These are phyloP conservation scores for Boletus vinaceobasis DNA, from an alignment of 768 basidiomycete genomes.

Conservation along the genomic window DNA sequence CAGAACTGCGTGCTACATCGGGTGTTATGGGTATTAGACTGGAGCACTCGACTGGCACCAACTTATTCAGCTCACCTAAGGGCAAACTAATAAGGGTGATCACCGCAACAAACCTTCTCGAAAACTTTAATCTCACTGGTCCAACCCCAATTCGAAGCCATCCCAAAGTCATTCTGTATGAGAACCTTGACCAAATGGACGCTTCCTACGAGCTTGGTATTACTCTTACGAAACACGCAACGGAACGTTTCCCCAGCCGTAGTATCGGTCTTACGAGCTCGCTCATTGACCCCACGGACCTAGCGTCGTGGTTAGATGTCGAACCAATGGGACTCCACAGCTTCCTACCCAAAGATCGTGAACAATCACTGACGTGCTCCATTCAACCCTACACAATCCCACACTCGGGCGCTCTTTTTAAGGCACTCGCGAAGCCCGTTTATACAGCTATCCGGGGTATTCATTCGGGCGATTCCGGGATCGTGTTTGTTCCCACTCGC, in stretches of 20 bases:
- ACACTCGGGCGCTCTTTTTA: slow-evolving; percentile 82
- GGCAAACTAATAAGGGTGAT: slow-evolving; percentile 52
- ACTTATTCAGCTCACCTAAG: slow-evolving; percentile 35
- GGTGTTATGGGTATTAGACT: slow-evolving; percentile 38
- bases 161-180: slow-evolving; percentile 71
- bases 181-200: slow-evolving; percentile 83
- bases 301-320: slow-evolving; percentile 83
- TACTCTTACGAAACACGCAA: slow-evolving; percentile 65
- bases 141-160: slow-evolving; percentile 27
- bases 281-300: slow-evolving; percentile 72
- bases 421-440: slow-evolving; percentile 88
- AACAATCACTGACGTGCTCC: slow-evolving; percentile 66
- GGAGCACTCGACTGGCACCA: slow-evolving; percentile 28
- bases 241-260: slow-evolving; percentile 60
- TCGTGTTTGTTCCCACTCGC: slow-evolving; percentile 89
- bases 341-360: slow-evolving; percentile 81
- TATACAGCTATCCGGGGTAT: slow-evolving; percentile 65
- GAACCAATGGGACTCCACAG: slow-evolving; percentile 59
- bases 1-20: slow-evolving; percentile 47
- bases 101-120: slow-evolving; percentile 51
- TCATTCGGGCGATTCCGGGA: slow-evolving; percentile 45
- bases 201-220: slow-evolving; percentile 77
- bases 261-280: slow-evolving; percentile 77
- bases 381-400: slow-evolving; percentile 81
- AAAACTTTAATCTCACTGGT: slow-evolving; percentile 36